Conservation (phyloP, 345 rosid species). For the Hypericum perforatum region DNA sequence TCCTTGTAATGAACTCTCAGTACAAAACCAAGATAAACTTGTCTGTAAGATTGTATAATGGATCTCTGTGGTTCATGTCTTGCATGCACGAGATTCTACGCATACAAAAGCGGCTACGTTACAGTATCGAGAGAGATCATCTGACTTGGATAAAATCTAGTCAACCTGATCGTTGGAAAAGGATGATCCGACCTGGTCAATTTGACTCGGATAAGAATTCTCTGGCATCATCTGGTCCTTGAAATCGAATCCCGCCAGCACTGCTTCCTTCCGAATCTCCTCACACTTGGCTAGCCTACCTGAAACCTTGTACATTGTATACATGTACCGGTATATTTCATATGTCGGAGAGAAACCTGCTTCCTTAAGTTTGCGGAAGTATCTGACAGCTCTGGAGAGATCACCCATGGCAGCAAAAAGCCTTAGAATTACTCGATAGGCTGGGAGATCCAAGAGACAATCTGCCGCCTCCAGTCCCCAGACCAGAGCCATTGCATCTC, state of each 20-base stretch:
- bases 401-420: conserved; percentile 69
- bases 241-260: conserved; percentile 62
- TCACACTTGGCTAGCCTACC: conserved; percentile 64
- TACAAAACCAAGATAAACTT: too few relatives aligned
- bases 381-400: conserved; percentile 58
- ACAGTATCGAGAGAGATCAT: too few relatives aligned
- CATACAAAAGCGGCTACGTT: too few relatives aligned
- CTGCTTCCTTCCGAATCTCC: conserved; percentile 62
- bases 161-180: too few relatives aligned
- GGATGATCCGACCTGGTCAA: too few relatives aligned
- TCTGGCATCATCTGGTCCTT: conserved; percentile 25
- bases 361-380: conserved; percentile 73
- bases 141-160: too few relatives aligned
- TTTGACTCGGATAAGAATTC: background rate
- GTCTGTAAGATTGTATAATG: too few relatives aligned
- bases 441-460: conserved; percentile 73
- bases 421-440: conserved; percentile 69
- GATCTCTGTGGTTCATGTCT: too few relatives aligned
- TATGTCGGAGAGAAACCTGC: conserved; percentile 74
- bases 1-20: too few relatives aligned
- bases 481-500: conserved; percentile 72
- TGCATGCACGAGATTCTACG: too few relatives aligned
- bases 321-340: conserved; percentile 50
- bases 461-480: conserved; percentile 83
- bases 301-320: conserved; percentile 34